A percentile compares a stretch with the other conserved stretches of the same genome.
These are phyloP conservation scores for Thelonectria olida DNA, from an alignment of 2,329 filamentous ascomycete species.

Conservation along the genomic window DNA sequence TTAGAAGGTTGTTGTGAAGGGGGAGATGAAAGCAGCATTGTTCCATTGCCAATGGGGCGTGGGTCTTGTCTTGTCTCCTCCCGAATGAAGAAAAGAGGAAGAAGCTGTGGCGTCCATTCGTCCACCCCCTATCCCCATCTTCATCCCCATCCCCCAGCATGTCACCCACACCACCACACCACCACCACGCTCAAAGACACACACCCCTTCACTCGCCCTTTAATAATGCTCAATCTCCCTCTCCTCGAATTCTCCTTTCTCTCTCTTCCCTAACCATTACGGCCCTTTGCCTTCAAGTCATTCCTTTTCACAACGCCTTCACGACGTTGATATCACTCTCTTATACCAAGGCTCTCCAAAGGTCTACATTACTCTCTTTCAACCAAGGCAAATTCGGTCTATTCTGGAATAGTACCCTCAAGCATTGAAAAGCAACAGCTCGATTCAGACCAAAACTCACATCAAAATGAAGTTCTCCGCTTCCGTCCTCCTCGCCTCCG, in stretches of 20 bases:
- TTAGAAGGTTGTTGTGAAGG: background rate
- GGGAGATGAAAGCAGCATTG: background rate
- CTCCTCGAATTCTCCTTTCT: conserved; percentile 12
- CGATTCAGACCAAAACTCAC: conserved; percentile 6
- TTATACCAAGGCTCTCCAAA: conserved; percentile 26
- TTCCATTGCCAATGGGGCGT: background rate
- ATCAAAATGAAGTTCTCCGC: conserved; percentile 54
- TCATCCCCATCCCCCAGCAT: conserved; percentile 13
- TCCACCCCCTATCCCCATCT: conserved; percentile 12
- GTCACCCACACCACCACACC: conserved; percentile 9
- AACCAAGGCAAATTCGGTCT: conserved; percentile 32
- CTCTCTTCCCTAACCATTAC: conserved; percentile 29
- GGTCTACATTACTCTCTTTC: conserved; percentile 35
- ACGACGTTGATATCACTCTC: conserved; percentile 38
- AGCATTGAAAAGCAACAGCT: conserved; percentile 20
- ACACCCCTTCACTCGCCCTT: conserved; percentile 37
- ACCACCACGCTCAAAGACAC: conserved; percentile 9
- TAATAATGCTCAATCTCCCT: conserved; percentile 41
- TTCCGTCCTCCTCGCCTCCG: conserved; percentile 48
- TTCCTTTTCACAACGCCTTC: conserved; percentile 34
- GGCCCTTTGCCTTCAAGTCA: conserved; percentile 38
- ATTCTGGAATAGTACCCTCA: conserved; percentile 35
- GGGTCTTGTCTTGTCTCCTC: background rate
- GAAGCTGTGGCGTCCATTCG: background rate
- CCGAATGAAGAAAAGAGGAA: background rate